A percentile compares a stretch with the other conserved stretches of the same genome.
Evolutionary conservation across 2,329 filamentous ascomycete species (phyloP).

Genomic region (Arthrocladium fulminans): DNA sequence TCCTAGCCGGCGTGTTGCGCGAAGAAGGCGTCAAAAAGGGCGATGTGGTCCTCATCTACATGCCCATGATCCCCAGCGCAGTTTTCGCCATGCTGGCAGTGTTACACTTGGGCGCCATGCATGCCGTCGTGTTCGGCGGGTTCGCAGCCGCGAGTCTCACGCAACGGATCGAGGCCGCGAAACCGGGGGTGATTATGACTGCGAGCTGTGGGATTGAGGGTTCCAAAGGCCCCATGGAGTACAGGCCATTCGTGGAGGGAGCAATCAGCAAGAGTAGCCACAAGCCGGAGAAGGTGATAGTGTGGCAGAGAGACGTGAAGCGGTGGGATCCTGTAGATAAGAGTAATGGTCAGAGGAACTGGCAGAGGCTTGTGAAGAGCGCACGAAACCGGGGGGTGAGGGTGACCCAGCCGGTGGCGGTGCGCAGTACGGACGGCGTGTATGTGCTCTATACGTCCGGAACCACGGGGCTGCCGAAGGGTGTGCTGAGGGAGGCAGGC

Average conservation of each 20-base stretch:
- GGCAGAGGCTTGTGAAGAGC: conserved; percentile 67
- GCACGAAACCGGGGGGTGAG: conserved; percentile 58
- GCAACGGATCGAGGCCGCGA: conserved; percentile 77
- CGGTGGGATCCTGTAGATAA: conserved; percentile 64
- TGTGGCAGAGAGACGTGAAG: conserved; percentile 76
- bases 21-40: conserved; percentile 75
- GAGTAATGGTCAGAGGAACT: conserved; percentile 62
- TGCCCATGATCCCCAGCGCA: conserved; percentile 92
- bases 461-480: conserved; percentile 75
- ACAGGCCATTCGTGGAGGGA: conserved; percentile 65
- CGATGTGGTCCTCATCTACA: conserved; percentile 85
- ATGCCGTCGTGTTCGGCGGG: conserved; percentile 87
- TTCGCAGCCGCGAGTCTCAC: conserved; percentile 75
- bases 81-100: conserved; percentile 79
- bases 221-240: conserved; percentile 66
- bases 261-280: conserved; percentile 59
- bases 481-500: conserved; percentile 70
- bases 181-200: conserved; percentile 68
- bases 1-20: conserved; percentile 68
- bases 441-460: conserved; percentile 87
- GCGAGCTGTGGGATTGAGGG: conserved; percentile 91
- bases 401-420: conserved; percentile 61
- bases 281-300: conserved; percentile 63
- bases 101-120: conserved; percentile 73
- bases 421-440: conserved; percentile 67